phyloP scores from a whole-genome alignment of 495 filamentous ascomycete species.

The Hyaloscypha variabilis region DNA sequence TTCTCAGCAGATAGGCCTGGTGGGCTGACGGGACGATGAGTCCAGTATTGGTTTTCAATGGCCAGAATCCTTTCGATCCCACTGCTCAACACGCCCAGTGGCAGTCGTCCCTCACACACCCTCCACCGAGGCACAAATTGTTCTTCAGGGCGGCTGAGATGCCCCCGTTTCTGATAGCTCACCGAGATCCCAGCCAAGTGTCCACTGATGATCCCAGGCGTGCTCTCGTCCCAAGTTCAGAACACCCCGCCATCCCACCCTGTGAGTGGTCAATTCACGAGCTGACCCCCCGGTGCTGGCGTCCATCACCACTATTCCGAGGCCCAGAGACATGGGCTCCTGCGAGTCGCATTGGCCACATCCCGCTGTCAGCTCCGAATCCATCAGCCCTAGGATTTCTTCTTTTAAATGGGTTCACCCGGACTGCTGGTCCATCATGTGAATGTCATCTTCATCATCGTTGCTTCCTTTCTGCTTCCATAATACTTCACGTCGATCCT shows the following conservation, averaged over 20 bases:
- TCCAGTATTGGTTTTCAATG: not conserved
- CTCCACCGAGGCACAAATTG: not conserved
- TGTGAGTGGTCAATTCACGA: conserved; percentile 19
- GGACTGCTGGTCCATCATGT: conserved; percentile 1
- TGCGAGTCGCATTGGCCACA: not conserved
- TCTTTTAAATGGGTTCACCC: not conserved
- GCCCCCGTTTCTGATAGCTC: not conserved
- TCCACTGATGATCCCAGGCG: not conserved
- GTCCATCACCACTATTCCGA: not conserved
- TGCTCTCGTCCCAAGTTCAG: not conserved
- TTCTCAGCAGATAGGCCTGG: too few relatives aligned
- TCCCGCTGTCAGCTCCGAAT: not conserved
- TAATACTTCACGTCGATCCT: not conserved
- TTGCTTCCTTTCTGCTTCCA: not conserved
- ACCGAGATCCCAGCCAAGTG: not conserved
- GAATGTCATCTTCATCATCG: not conserved
- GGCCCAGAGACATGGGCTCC: conserved; percentile 2
- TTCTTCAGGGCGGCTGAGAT: not conserved
- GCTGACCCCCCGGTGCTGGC: not conserved
- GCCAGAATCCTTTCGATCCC: not conserved
- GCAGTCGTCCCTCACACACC: not conserved
- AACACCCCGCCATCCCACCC: not conserved
- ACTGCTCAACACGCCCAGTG: not conserved
- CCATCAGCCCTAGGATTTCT: conserved; percentile 12
- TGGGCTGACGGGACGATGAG: not conserved